phyloP scores from a whole-genome alignment of 2,329 filamentous ascomycete species.

The Phoma sp. region DNA sequence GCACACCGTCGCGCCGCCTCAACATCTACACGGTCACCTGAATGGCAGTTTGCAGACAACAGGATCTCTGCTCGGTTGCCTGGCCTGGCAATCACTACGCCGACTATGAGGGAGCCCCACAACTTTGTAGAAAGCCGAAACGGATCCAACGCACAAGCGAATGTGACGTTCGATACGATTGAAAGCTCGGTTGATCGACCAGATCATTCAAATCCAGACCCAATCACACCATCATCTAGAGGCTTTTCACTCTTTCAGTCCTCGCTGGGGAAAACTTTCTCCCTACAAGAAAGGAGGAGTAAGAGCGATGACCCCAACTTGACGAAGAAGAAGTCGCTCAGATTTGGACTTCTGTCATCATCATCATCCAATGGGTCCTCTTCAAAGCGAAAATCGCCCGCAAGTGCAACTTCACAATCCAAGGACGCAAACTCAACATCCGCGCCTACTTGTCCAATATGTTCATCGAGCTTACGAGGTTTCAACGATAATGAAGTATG shows the following conservation, averaged over 20 bases:
- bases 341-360: neutral
- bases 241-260: neutral
- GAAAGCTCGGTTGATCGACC: neutral
- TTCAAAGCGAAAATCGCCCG: neutral
- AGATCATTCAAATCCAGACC: neutral
- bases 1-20: conserved; percentile 4
- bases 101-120: neutral
- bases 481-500: neutral
- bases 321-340: conserved; percentile 5
- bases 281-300: conserved; percentile 5
- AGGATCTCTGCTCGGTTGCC: too few relatives aligned
- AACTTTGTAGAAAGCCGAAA: neutral
- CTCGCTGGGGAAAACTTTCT: conserved; percentile 6
- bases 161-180: conserved; percentile 8
- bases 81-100: neutral
- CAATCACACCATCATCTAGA: neutral
- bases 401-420: neutral
- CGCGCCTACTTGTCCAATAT: neutral
- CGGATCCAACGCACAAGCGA: neutral
- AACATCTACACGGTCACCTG: neutral
- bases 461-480: neutral
- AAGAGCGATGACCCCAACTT: conserved; percentile 6
- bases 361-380: neutral
- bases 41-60: too few relatives aligned
- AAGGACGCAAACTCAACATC: neutral